phyloP scores from a whole-genome alignment of 495 filamentous ascomycete genomes.

The Penicillium canariense region DNA sequence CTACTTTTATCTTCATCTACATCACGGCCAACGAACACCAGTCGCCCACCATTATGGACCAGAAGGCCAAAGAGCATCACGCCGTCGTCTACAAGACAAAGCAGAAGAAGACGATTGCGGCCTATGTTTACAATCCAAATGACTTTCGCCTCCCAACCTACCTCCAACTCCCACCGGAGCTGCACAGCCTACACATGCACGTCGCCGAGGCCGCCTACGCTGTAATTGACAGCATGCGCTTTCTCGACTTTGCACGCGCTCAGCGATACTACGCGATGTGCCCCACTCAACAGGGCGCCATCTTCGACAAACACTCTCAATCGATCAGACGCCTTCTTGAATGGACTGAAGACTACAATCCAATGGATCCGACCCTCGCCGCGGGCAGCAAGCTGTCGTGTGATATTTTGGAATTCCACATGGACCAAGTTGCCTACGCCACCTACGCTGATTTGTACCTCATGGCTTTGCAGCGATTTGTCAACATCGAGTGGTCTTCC shows the following conservation, averaged over 20 bases:
- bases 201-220: constrained; percentile 5
- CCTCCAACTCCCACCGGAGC: constrained; percentile 4
- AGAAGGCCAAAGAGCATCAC: background rate
- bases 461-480: constrained; percentile 4
- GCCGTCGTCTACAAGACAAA: background rate
- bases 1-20: background rate
- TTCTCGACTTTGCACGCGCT: background rate
- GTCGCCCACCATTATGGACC: background rate
- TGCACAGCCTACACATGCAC: background rate
- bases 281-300: background rate
- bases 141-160: constrained; percentile 7
- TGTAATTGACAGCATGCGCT: constrained; percentile 12
- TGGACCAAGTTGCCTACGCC: constrained; percentile 18
- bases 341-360: constrained; percentile 18
- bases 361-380: constrained; percentile 15
- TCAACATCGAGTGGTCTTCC: background rate
- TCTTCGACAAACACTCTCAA: constrained; percentile 5
- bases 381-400: constrained; percentile 21
- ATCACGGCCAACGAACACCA: background rate
- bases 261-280: constrained; percentile 24
- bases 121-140: constrained; percentile 3
- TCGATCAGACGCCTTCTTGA: constrained; percentile 23
- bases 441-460: constrained; percentile 7
- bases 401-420: constrained; percentile 5
- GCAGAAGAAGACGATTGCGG: constrained; percentile 4